Conservation (phyloP, 169 alveolate species). For the Perkinsus olseni region DNA sequence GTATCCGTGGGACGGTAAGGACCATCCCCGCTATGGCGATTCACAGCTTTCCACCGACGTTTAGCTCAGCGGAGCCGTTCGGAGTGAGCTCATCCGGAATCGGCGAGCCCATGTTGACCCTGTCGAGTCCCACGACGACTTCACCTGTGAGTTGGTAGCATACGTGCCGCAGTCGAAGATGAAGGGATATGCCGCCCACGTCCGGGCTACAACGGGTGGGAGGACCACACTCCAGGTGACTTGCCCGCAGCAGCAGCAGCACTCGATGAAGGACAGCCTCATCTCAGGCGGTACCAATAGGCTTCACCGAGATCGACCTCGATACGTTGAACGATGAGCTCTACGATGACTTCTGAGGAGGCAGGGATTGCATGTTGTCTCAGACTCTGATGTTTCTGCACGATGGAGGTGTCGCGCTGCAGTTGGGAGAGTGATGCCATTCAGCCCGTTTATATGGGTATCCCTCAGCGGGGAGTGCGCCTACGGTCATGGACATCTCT, state of each 20-base stretch:
- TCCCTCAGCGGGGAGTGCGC: no score
- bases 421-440: no score
- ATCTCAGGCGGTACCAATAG: not conserved
- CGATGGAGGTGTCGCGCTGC: no score
- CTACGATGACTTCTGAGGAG: not conserved
- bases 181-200: not conserved
- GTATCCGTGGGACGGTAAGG: not conserved
- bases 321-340: not conserved
- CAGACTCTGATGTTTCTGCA: no score
- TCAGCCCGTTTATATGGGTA: no score
- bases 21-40: not conserved
- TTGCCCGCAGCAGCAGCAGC: not conserved
- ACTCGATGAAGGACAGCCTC: not conserved
- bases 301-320: not conserved
- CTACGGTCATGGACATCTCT: no score
- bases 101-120: not conserved
- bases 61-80: not conserved
- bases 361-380: not conserved
- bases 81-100: not conserved
- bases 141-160: not conserved
- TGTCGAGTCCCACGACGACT: not conserved
- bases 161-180: not conserved
- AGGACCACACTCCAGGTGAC: not conserved
- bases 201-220: not conserved
- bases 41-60: not conserved